Evolutionary conservation across 257 asterid genomes (phyloP).

Genomic region (Verbena officinalis): DNA sequence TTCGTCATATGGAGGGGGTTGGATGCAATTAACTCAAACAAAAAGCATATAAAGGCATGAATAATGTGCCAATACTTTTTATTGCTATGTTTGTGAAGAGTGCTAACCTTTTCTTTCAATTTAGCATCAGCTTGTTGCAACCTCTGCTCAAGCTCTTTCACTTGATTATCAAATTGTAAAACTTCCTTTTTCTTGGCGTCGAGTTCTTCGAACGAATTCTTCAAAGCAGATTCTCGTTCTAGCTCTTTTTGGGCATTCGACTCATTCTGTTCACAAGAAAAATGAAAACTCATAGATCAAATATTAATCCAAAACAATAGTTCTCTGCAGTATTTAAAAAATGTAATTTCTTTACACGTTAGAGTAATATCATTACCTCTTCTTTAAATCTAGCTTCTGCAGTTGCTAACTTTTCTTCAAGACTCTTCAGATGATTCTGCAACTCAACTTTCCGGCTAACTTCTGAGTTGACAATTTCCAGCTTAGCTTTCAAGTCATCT

Average conservation of each 20-base stretch:
- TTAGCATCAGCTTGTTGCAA: constrained; percentile 51
- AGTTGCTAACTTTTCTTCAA: constrained; percentile 53
- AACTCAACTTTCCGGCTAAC: constrained; percentile 42
- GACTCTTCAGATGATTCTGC: constrained; percentile 51
- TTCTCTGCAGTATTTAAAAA: constrained; percentile 43
- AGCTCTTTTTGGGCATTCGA: constrained; percentile 39
- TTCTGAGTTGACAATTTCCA: constrained; percentile 50
- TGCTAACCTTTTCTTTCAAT: constrained; percentile 54
- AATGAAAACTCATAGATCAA: not conserved
- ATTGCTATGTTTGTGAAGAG: not conserved
- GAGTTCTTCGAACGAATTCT: constrained; percentile 47
- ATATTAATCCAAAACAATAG: not conserved
- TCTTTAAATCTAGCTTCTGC: constrained; percentile 38
- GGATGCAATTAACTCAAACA: too few relatives aligned
- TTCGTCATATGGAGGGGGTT: too few relatives aligned
- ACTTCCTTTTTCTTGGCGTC: constrained; percentile 50
- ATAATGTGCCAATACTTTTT: not conserved
- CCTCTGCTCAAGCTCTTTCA: constrained; percentile 48
- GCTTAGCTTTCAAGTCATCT: constrained; percentile 44
- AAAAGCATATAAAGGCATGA: not conserved
- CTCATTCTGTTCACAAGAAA: constrained; percentile 49
- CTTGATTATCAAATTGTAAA: constrained; percentile 40
- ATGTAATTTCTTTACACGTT: not conserved
- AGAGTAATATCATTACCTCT: constrained; percentile 39
- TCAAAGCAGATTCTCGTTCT: constrained; percentile 49